Percentiles rank a stretch among this genome's conserved stretches.
Evolutionary conservation across 306 rosid species (phyloP).

Genomic region (Cyclanthera cordifolia): DNA sequence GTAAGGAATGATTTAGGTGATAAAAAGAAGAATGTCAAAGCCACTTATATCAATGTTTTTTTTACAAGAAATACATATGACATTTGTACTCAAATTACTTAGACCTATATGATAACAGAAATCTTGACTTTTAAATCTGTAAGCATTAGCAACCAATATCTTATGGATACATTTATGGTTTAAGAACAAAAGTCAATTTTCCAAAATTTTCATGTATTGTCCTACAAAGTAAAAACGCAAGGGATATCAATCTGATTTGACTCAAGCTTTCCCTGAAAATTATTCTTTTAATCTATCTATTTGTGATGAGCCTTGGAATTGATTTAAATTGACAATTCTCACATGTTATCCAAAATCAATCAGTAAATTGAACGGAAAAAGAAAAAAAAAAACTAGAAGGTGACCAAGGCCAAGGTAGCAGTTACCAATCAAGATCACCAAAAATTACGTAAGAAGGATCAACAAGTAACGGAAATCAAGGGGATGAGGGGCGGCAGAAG

Average conservation of each 20-base stretch:
- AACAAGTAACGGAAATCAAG: background rate
- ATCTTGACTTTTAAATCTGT: background rate
- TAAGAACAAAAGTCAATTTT: background rate
- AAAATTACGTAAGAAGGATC: background rate
- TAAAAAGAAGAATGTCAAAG: background rate
- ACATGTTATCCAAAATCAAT: background rate
- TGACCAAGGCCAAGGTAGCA: background rate
- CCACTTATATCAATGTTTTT: background rate
- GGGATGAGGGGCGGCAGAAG: background rate
- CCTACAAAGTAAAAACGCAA: background rate
- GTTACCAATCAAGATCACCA: background rate
- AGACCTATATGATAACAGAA: background rate
- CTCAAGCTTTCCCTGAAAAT: background rate
- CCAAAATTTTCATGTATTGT: background rate
- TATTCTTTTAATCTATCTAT: background rate
- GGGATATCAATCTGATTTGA: background rate
- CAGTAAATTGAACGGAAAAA: background rate
- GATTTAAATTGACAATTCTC: background rate
- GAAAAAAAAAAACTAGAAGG: background rate
- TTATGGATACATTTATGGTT: background rate
- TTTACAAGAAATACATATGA: background rate
- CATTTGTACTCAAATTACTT: background rate
- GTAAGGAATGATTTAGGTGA: background rate
- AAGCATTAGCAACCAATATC: background rate
- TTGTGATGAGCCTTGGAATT: background rate